Conservation (phyloP, 2,329 filamentous ascomycete species). For the Sclerotinia spermophila region DNA sequence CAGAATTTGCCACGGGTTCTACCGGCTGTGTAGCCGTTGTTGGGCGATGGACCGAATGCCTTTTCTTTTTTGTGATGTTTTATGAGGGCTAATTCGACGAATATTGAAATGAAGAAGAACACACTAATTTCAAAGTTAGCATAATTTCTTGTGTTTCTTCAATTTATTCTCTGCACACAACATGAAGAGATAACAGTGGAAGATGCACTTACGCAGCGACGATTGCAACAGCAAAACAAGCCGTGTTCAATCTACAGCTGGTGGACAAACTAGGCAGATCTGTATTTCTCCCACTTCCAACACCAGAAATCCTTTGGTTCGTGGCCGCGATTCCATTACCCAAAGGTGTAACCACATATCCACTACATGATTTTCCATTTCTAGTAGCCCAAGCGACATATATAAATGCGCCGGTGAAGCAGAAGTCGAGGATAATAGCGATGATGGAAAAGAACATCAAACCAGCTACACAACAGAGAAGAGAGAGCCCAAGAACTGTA, state of each 20-base stretch:
- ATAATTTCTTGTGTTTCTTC: conserved; percentile 2
- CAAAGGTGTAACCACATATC: conserved; percentile 62
- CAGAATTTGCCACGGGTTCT: conserved; percentile 42
- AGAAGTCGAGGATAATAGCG: conserved; percentile 71
- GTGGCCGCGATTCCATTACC: conserved; percentile 57
- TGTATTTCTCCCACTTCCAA: conserved; percentile 45
- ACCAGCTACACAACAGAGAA: conserved; percentile 78
- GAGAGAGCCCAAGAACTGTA: conserved; percentile 64
- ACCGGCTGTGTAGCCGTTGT: conserved; percentile 65
- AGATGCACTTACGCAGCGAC: conserved; percentile 61
- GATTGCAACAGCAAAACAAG: conserved; percentile 72
- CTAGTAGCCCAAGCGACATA: conserved; percentile 76
- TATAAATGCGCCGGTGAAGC: conserved; percentile 73
- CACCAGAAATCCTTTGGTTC: conserved; percentile 44
- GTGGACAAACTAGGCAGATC: conserved; percentile 45
- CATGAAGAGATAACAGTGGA: background rate
- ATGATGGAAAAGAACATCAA: conserved; percentile 68
- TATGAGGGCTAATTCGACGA: conserved; percentile 64
- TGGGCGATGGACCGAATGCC: conserved; percentile 62
- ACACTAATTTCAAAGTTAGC: conserved; percentile 44
- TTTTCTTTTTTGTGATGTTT: conserved; percentile 72
- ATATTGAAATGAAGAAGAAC: conserved; percentile 71
- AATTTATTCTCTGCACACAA: background rate
- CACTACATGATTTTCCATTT: conserved; percentile 64
- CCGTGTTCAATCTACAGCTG: conserved; percentile 74